Evolutionary conservation across 768 basidiomycete genomes (phyloP).

Genomic region (Austroboletus eburneus): DNA sequence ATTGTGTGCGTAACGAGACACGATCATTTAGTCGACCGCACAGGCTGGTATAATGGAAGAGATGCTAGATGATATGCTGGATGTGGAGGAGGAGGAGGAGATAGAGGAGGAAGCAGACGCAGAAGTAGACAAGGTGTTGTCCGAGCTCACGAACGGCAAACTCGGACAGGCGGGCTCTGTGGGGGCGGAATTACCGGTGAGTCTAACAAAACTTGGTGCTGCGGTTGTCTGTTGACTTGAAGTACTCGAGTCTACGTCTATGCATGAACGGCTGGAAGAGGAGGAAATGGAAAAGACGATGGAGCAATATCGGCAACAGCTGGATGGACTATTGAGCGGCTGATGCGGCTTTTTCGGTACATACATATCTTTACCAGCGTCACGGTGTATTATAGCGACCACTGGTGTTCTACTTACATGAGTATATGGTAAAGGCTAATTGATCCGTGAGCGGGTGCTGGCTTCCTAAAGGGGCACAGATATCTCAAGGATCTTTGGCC

Average conservation of each 20-base stretch:
- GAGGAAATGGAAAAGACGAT: slow-evolving; percentile 84
- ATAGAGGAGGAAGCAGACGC: slow-evolving; percentile 95
- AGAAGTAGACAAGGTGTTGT: slow-evolving; percentile 95
- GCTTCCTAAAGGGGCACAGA: slow-evolving; percentile 1
- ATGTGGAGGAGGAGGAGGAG: slow-evolving; percentile 92
- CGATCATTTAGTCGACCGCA: slow-evolving; percentile 4
- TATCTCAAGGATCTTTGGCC: slow-evolving; percentile 3
- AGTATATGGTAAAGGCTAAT: background rate
- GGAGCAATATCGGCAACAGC: slow-evolving; percentile 86
- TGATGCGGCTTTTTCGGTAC: slow-evolving; percentile 4
- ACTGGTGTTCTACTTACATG: background rate
- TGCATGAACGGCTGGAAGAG: slow-evolving; percentile 64
- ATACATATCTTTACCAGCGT: slow-evolving; percentile 5
- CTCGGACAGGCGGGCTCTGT: slow-evolving; percentile 81
- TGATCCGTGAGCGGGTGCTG: background rate
- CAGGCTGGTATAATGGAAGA: slow-evolving; percentile 98
- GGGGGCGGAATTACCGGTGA: slow-evolving; percentile 69
- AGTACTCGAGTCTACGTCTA: slow-evolving; percentile 45
- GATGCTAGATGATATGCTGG: slow-evolving; percentile 92
- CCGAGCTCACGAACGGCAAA: slow-evolving; percentile 93
- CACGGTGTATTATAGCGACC: slow-evolving; percentile 5
- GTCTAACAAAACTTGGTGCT: slow-evolving; percentile 25
- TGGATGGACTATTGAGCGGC: slow-evolving; percentile 77
- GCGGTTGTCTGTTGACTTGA: slow-evolving; percentile 6
- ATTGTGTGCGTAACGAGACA: background rate